Evolutionary conservation across 2,329 filamentous ascomycete species (phyloP), one percentile per base, ranked within the genome.

Genomic region (Calonectria pseudoturangicola): DNA sequence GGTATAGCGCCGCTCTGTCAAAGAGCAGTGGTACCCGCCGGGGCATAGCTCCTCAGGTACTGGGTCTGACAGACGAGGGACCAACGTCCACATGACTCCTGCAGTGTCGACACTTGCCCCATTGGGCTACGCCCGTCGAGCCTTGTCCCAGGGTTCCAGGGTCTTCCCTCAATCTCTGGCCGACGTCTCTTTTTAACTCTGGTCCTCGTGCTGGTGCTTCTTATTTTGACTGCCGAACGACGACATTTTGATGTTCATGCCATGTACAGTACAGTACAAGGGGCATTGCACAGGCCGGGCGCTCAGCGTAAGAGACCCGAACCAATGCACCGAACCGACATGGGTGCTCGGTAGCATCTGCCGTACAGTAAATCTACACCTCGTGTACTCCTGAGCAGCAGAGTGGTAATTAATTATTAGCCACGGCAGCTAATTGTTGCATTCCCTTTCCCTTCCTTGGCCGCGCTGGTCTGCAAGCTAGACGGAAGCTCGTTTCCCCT

Each of bases 71-170:
- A 18, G 28, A 39, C 33, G 54, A 60, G 58, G 30, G 43, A 62
- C 45, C 33, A 41, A 56, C 39, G 62, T 56, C 70, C 70, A 54
- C 75, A 75, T 78, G 76, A 79, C 74, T 75, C 72, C 64, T 73
- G 64, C 68, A 66, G 51, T 76, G 77, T 79, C 77, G 76, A 77
- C 77, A 79, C 77, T 79, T 76, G 75, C 75, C 74, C 62, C 28
- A 63, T 66, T 43, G 10, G 47, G 54, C 18, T 43, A 58, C 54
- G 54, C 54, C 54, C 54, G 36, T 36, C 63, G 21, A 45, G 33
- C 50, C 56, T 28, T 43, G 43, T 36, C 50, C 50, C 30, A 30
- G 33, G 27, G 64, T 58, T 43, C 67, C 30, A 71, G 69, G 69
- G 69, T 67, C 56, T 39, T 67, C 65, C 51, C 30, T 30, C 47